Evolutionary conservation across 2,329 filamentous ascomycete genomes (phyloP), one percentile per base, ranked within the genome.

Genomic region (Trichophyton schoenleinii): DNA sequence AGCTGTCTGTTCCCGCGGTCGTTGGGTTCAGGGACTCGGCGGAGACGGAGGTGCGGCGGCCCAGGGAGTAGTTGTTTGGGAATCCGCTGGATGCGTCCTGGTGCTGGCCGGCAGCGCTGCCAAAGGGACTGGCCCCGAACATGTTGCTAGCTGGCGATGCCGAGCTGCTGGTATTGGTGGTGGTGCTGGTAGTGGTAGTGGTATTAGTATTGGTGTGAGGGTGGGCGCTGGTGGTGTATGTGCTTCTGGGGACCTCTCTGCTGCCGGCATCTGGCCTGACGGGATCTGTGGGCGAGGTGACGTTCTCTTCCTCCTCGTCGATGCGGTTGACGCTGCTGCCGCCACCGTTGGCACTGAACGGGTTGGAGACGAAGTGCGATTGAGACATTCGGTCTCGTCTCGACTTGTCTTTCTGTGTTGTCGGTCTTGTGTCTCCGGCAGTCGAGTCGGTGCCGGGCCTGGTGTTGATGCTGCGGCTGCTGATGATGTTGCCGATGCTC

Each of bases 21-120:
- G 86, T 88, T 18, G 94, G 94, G 74, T 96, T 95, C 70, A 97
- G 81, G 1, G 92, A 96, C 76, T 99, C 94, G 58, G 94, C 94
- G 46, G 94, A 97, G 60, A 99, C 94, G 2, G 94, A 97, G 44
- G 91, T 96, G 69, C 94, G 89, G 65, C 94, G 88, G 68, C 85
- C 88, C 75, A 96, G 87, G 74, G 95, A 95, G 78, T 96, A 97
- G 73, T 97, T 91, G 68, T 84, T 87, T 61, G 94, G 94, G 71
- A 96, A 70, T 13, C 73, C 72, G 2, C 18, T 28, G 22, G 20
- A 11, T n/a, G 42, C n/a, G 42, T 58, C 25, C 52, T 46, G 13
- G 28, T 38, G 15, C 64, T 63, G 31, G 67, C 64, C 3, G 67
- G 36, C 53, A 38, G 34, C 34, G 34, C 9, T 38, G 52, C 60